These are phyloP conservation scores for Naganishia kalamii DNA, from an alignment of 768 basidiomycete genomes.

Conservation along the genomic window DNA sequence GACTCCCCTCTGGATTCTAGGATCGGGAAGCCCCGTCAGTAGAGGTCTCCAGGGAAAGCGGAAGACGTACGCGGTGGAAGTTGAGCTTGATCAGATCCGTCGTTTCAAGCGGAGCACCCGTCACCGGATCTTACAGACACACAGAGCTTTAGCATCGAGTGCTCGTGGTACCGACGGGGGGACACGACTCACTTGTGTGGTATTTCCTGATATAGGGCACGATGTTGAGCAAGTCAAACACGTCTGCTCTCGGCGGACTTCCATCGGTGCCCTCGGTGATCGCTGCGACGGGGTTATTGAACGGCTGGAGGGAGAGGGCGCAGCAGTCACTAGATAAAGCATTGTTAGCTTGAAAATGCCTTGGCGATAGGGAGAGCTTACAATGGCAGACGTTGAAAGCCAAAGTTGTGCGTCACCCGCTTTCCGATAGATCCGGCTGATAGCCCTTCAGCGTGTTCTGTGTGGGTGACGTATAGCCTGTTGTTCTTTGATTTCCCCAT, in stretches of 20 bases:
- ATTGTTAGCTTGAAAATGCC: neutral
- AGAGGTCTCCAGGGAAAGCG: slow-evolving; percentile 55
- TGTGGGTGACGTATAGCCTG: slow-evolving; percentile 39
- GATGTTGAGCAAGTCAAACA: slow-evolving; percentile 86
- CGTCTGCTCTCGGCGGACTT: slow-evolving; percentile 56
- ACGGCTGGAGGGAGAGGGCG: slow-evolving; percentile 82
- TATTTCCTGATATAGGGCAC: slow-evolving; percentile 78
- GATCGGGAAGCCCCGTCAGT: neutral
- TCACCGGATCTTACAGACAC: slow-evolving; percentile 47
- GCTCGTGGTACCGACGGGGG: slow-evolving; percentile 17
- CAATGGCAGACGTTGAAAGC: slow-evolving; percentile 44
- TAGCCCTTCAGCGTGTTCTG: slow-evolving; percentile 43
- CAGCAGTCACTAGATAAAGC: slow-evolving; percentile 61
- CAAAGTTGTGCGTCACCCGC: slow-evolving; percentile 28
- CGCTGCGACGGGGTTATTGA: slow-evolving; percentile 76
- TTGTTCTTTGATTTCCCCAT: slow-evolving; percentile 21
- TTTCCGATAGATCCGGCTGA: slow-evolving; percentile 42
- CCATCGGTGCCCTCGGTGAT: slow-evolving; percentile 40
- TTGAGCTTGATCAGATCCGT: slow-evolving; percentile 49
- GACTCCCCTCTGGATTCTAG: slow-evolving; percentile 75
- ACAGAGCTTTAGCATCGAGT: neutral
- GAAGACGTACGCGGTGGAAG: slow-evolving; percentile 51
- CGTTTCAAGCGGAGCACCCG: slow-evolving; percentile 47
- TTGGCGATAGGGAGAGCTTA: slow-evolving; percentile 22
- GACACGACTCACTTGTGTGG: slow-evolving; percentile 42